These are phyloP conservation scores for Adenanthera pavonina DNA, from an alignment of 306 rosid species.

Conservation along the genomic window DNA sequence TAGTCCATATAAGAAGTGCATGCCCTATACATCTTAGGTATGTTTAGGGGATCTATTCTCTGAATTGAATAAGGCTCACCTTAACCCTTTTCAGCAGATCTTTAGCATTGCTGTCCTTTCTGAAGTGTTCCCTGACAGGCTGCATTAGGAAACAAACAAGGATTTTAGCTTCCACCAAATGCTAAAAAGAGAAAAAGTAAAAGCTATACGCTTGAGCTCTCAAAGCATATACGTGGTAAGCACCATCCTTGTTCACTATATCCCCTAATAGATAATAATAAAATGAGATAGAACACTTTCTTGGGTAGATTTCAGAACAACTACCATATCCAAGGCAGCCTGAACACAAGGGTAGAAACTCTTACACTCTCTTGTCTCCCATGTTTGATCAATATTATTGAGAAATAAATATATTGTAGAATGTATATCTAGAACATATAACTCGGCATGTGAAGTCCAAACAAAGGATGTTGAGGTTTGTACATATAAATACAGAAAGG, in stretches of 20 bases:
- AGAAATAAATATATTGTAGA: no score
- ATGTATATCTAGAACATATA: no score
- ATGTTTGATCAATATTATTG: no score
- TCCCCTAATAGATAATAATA: neutral
- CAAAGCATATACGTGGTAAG: neutral
- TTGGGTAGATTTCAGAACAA: neutral
- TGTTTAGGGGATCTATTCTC: neutral
- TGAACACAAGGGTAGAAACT: no score
- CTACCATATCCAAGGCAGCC: no score
- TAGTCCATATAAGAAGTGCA: no score
- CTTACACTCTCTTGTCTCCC: no score
- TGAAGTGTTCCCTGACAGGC: constrained; percentile 86
- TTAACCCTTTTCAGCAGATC: constrained; percentile 73
- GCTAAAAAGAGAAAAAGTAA: constrained; percentile 12
- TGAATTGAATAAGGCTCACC: constrained; percentile 51
- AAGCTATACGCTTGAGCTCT: neutral
- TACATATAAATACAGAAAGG: no score
- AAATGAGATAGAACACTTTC: neutral
- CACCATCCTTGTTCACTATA: neutral
- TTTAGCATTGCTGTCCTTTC: constrained; percentile 66
- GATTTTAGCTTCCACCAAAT: constrained; percentile 15
- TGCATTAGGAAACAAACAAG: constrained; percentile 44
- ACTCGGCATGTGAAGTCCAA: no score
- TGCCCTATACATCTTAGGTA: no score
- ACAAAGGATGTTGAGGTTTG: no score